Base-by-base conservation (phyloP, 805 yeast species). In the Candida taoyuanica region DNA sequence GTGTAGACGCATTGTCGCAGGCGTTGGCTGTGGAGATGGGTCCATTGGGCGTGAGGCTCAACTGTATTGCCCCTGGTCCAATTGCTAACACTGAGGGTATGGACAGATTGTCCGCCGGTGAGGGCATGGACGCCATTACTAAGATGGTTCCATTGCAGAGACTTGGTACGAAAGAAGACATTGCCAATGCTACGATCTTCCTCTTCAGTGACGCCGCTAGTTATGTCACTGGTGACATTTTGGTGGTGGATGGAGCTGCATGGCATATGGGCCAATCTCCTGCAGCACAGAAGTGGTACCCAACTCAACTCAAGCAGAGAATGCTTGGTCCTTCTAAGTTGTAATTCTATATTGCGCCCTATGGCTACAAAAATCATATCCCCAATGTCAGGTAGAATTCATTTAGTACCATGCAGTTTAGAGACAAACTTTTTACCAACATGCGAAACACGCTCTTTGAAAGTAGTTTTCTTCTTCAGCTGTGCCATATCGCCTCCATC, bases 61-160 rank as follows among this genome's bases (percentile, higher is more conserved):
- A 91, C 59, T 78, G 85, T 53, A 74, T 89, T 50, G 96, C 96
- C 3, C 98, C 98, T 0, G 97, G 98, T 14, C 80, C 86, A 7
- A 89, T 89, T 52, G 85, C 63, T 5, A 84, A 78, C 17, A 91
- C 97, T 5, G 97, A 89, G 62, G 97, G 97, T 5, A 69, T 81
- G 62, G 70, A 75, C 29, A 71, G 94, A 46, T 70, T 91, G 43
- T 73, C 66, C 43, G 56, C 53, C 5, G 70, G 53, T 6, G 54
- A 73, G 16, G 61, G 68, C 17, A 63, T 67, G 16, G 59, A 55
- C 3, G 61, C 68, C 5, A 54, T 77, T 23, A 55, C 60, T 2
- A 56, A 65, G 37, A 70, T 65, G 44, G 72, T 85, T 24, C 71
- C 71, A 15, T 56, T 80, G 45, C 85, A 76, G 55, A 70, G 85